Evolutionary conservation across 306 rosid species (phyloP).

Genomic region (Leucaena leucocephala): DNA sequence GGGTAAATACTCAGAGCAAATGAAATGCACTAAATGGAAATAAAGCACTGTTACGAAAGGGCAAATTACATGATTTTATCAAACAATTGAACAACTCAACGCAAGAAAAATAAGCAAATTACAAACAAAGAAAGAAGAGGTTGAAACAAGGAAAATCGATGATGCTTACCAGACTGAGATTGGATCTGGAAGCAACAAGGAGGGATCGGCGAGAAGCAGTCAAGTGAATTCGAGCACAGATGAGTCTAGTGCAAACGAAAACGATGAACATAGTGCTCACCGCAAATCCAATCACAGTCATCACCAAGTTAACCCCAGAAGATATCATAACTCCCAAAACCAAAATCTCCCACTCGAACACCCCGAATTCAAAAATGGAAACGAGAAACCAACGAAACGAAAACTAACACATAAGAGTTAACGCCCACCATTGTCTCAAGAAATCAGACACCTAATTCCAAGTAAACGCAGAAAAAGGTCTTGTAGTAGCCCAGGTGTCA

Average conservation of each 20-base stretch:
- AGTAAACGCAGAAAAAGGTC: constrained; percentile 12
- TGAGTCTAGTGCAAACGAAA: constrained; percentile 78
- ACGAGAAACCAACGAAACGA: neutral
- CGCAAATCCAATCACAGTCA: constrained; percentile 90
- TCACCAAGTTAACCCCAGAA: constrained; percentile 83
- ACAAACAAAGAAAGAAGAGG: neutral
- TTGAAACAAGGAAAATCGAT: neutral
- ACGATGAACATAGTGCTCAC: constrained; percentile 94
- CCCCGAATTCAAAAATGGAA: constrained; percentile 25
- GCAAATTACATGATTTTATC: neutral
- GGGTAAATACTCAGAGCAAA: constrained; percentile 30
- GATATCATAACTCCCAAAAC: constrained; percentile 69
- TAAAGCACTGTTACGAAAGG: constrained; percentile 23
- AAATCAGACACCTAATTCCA: neutral
- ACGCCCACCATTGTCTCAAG: constrained; percentile 2
- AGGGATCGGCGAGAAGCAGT: constrained; percentile 80
- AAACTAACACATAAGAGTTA: constrained; percentile 8
- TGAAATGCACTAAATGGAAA: neutral
- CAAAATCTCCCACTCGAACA: constrained; percentile 10
- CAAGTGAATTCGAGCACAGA: constrained; percentile 86
- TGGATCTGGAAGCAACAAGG: constrained; percentile 76
- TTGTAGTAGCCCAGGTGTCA: constrained; percentile 1
- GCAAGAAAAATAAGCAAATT: neutral
- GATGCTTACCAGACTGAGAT: constrained; percentile 63
- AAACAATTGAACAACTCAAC: neutral